Conservation (phyloP, 108 stramenopile genomes). For the Discostella pseudostelligera region DNA sequence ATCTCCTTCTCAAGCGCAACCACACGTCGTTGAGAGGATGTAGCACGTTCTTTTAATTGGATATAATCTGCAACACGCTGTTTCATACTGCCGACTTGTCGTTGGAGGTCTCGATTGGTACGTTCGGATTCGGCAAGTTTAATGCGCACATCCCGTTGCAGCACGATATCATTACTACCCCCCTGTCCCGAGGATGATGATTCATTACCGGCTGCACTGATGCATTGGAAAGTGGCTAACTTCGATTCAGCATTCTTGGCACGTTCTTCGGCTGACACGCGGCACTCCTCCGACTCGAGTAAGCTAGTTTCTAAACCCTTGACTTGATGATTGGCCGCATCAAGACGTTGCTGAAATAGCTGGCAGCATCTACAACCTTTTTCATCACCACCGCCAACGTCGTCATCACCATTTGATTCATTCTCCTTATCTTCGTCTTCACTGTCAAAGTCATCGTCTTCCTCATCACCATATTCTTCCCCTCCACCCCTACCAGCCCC, state of each 20-base stretch:
- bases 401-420: slow-evolving; percentile 5
- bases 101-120: slow-evolving; percentile 59
- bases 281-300: slow-evolving; percentile 22
- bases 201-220: slow-evolving; percentile 14
- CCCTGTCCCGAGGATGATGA: slow-evolving; percentile 9
- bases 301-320: slow-evolving; percentile 25
- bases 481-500: not conserved
- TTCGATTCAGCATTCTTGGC: slow-evolving; percentile 18
- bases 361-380: slow-evolving; percentile 15
- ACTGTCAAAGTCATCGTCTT: not conserved
- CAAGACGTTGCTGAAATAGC: slow-evolving; percentile 33
- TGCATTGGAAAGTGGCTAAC: not conserved
- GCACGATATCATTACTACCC: slow-evolving; percentile 4
- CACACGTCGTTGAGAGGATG: slow-evolving; percentile 36
- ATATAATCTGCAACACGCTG: slow-evolving; percentile 43
- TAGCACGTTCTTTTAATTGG: slow-evolving; percentile 51
- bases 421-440: slow-evolving; percentile 3
- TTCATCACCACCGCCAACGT: slow-evolving; percentile 2
- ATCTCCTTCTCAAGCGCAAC: slow-evolving; percentile 53
- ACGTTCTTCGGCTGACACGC: slow-evolving; percentile 14
- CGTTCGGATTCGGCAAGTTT: slow-evolving; percentile 75
- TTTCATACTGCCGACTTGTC: slow-evolving; percentile 49
- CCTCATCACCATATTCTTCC: not conserved
- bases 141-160: slow-evolving; percentile 48
- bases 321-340: slow-evolving; percentile 33